These are phyloP conservation scores for Recurvomyces mirabilis DNA, from an alignment of 495 filamentous ascomycete genomes.

Conservation along the genomic window DNA sequence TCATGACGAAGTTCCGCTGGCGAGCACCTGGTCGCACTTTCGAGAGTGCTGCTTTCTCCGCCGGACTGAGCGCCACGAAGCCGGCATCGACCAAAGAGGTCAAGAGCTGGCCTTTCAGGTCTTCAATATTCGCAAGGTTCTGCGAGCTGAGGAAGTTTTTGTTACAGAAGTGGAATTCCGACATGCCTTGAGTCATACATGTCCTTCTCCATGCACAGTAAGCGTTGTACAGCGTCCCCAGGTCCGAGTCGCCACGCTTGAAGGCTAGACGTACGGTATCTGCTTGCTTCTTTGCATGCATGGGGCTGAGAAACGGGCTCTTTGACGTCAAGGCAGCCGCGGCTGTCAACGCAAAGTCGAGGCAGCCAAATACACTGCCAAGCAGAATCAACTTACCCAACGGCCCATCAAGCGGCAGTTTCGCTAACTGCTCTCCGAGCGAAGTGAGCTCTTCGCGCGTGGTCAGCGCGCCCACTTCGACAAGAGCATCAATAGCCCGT, in stretches of 20 bases:
- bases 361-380: conserved; percentile 71
- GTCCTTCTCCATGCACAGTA: conserved; percentile 78
- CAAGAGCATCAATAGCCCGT: conserved; percentile 77
- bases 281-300: conserved; percentile 70
- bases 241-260: conserved; percentile 77
- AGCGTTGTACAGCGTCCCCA: conserved; percentile 85
- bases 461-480: conserved; percentile 87
- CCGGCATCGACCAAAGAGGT: conserved; percentile 72
- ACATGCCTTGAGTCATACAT: conserved; percentile 50
- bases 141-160: conserved; percentile 83
- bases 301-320: conserved; percentile 77
- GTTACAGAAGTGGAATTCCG: conserved; percentile 76
- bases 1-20: conserved; percentile 63
- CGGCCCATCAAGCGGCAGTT: conserved; percentile 84
- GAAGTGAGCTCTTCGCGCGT: conserved; percentile 70
- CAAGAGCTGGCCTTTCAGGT: conserved; percentile 81
- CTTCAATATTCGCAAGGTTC: conserved; percentile 80
- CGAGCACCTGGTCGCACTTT: conserved; percentile 46
- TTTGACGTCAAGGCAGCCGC: conserved; percentile 90
- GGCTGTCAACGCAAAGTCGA: conserved; percentile 81
- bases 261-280: conserved; percentile 66
- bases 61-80: conserved; percentile 57
- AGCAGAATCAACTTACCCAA: conserved; percentile 85
- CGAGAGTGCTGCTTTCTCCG: conserved; percentile 56
- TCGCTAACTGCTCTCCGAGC: conserved; percentile 73